Percentiles rank a stretch among this genome's conserved stretches.
These are phyloP conservation scores for Debaryomycetaceae sp. DNA, from an alignment of 1,139 yeast genomes.

Conservation along the genomic window DNA sequence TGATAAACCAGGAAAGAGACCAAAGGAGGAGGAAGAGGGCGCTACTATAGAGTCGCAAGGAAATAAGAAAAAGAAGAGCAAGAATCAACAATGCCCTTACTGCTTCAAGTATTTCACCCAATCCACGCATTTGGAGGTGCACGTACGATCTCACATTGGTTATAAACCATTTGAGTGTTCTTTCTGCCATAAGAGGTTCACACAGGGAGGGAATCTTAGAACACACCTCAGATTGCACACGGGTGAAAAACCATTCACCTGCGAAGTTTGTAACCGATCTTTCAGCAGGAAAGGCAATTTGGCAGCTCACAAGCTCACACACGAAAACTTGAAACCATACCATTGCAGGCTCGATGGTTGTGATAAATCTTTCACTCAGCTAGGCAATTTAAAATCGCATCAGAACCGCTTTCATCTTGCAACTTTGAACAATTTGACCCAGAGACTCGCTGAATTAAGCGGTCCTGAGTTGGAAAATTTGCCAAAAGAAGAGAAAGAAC, in stretches of 20 bases:
- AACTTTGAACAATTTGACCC: slow-evolving; percentile 63
- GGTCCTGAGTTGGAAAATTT: slow-evolving; percentile 44
- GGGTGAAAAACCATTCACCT: slow-evolving; percentile 84
- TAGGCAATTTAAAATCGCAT: slow-evolving; percentile 90
- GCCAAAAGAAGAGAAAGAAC: slow-evolving; percentile 62
- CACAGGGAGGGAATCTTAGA: slow-evolving; percentile 89
- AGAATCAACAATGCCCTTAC: slow-evolving; percentile 64
- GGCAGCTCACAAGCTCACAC: slow-evolving; percentile 82
- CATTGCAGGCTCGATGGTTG: slow-evolving; percentile 80
- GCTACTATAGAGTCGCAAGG: slow-evolving; percentile 17
- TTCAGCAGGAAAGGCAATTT: slow-evolving; percentile 89
- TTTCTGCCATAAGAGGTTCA: slow-evolving; percentile 76
- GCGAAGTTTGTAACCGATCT: slow-evolving; percentile 67
- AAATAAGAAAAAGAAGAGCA: slow-evolving; percentile 35
- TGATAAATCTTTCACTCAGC: slow-evolving; percentile 81
- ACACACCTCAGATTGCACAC: slow-evolving; percentile 88
- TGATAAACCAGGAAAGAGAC: slow-evolving; percentile 54
- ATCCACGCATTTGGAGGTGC: slow-evolving; percentile 75
- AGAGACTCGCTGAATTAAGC: slow-evolving; percentile 55
- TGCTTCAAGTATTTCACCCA: slow-evolving; percentile 71
- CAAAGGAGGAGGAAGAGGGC: slow-evolving; percentile 14
- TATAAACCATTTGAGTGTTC: slow-evolving; percentile 76
- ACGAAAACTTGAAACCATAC: slow-evolving; percentile 73
- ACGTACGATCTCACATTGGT: slow-evolving; percentile 74
- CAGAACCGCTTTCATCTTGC: slow-evolving; percentile 84